These are phyloP conservation scores for Cutaneotrichosporon daszewskae DNA, from an alignment of 1,284 basidiomycete genomes.

Conservation along the genomic window DNA sequence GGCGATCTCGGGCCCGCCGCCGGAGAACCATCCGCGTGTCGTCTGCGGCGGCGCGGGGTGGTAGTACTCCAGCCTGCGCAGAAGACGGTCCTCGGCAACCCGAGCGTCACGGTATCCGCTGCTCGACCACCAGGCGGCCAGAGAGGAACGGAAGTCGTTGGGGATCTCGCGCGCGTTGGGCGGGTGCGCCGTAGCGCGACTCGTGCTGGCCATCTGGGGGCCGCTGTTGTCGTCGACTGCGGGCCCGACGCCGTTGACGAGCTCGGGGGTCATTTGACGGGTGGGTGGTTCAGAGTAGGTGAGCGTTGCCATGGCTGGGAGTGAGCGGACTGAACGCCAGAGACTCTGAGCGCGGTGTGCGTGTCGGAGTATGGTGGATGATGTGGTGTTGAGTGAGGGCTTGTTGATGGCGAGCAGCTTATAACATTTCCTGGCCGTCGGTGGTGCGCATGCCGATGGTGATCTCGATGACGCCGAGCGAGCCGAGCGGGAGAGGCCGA, in stretches of 20 bases:
- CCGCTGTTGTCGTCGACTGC: not conserved
- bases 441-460: too few species aligned
- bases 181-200: conserved; percentile 10
- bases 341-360: too few species aligned
- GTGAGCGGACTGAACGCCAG: too few species aligned
- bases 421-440: too few species aligned
- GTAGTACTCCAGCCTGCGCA: conserved; percentile 34
- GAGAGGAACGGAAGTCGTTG: conserved; percentile 35
- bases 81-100: conserved; percentile 37
- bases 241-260: not conserved
- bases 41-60: conserved; percentile 4
- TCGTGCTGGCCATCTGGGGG: not conserved
- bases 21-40: conserved; percentile 8
- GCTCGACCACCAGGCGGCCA: conserved; percentile 42
- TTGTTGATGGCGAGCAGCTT: too few species aligned
- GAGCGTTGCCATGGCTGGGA: conserved; percentile 1
- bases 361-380: too few species aligned
- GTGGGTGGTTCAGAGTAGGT: conserved; percentile 2
- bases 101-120: conserved; percentile 38
- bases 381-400: too few species aligned
- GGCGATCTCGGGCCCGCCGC: not conserved
- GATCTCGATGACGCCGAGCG: too few species aligned
- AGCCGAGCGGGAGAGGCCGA: too few species aligned
- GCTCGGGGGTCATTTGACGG: not conserved
- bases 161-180: conserved; percentile 29